Percentiles rank a stretch among this genome's conserved stretches.
These are phyloP conservation scores for Didymella arachidicola DNA, from an alignment of 2,329 filamentous ascomycete species.

Conservation along the genomic window DNA sequence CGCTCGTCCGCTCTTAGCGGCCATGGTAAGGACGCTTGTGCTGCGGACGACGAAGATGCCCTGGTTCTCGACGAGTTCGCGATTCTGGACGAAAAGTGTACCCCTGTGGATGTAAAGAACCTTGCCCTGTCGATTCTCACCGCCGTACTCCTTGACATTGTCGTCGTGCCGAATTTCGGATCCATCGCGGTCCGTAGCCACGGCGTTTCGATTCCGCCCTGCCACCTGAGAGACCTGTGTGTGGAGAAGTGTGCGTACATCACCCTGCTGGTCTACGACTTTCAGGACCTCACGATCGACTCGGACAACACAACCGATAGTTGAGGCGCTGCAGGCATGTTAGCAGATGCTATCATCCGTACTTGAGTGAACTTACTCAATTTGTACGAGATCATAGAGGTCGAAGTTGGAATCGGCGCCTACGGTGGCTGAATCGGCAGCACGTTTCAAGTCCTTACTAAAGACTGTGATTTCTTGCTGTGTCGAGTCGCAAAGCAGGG, in stretches of 20 bases:
- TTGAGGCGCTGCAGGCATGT: slow-evolving; percentile 67
- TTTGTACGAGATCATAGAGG: slow-evolving; percentile 90
- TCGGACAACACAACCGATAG: slow-evolving; percentile 92
- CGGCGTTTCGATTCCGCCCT: slow-evolving; percentile 79
- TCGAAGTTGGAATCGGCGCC: slow-evolving; percentile 87
- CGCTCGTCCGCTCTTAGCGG: slow-evolving; percentile 89
- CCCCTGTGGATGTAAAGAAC: slow-evolving; percentile 94
- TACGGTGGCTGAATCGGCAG: slow-evolving; percentile 87
- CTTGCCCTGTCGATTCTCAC: slow-evolving; percentile 83
- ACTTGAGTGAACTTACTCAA: slow-evolving; percentile 67
- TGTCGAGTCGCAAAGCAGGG: slow-evolving; percentile 88
- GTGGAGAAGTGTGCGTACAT: slow-evolving; percentile 80
- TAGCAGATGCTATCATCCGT: slow-evolving; percentile 12
- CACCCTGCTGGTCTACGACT: slow-evolving; percentile 89
- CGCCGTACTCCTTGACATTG: slow-evolving; percentile 87
- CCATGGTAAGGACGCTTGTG: slow-evolving; percentile 85
- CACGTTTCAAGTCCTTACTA: slow-evolving; percentile 93
- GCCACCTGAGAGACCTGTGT: slow-evolving; percentile 93
- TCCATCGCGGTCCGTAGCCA: slow-evolving; percentile 91
- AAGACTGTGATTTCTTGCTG: slow-evolving; percentile 97
- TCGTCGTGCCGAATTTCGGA: slow-evolving; percentile 93
- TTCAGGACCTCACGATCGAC: slow-evolving; percentile 92
- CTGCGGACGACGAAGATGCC: slow-evolving; percentile 89
- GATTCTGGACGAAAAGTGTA: slow-evolving; percentile 89
- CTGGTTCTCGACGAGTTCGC: slow-evolving; percentile 83